phyloP scores from a whole-genome alignment of 2,329 filamentous ascomycete genomes.

The Aspergillus piperis region DNA sequence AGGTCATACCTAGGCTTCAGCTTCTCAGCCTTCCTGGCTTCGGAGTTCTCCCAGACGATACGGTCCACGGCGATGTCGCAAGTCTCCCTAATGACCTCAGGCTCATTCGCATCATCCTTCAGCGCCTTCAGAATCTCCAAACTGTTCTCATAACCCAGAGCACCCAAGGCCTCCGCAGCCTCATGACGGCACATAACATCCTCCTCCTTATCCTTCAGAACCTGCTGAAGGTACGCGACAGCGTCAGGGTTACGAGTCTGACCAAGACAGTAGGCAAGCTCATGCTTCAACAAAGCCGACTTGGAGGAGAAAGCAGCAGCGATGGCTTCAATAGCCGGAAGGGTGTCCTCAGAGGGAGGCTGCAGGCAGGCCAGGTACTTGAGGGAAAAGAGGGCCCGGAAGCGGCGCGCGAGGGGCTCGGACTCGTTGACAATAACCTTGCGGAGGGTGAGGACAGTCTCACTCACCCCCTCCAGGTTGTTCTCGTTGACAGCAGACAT shows the following conservation, averaged over 20 bases:
- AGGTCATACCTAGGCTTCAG: constrained; percentile 71
- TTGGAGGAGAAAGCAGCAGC: constrained; percentile 81
- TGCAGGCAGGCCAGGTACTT: constrained; percentile 82
- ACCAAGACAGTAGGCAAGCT: constrained; percentile 94
- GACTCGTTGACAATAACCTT: constrained; percentile 77
- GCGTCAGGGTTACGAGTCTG: constrained; percentile 80
- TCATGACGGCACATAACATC: constrained; percentile 96
- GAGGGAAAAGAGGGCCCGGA: constrained; percentile 94
- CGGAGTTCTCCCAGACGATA: constrained; percentile 88
- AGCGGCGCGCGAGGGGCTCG: constrained; percentile 81
- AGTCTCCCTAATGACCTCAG: constrained; percentile 84
- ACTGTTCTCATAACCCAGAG: constrained; percentile 73
- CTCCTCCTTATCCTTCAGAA: constrained; percentile 76
- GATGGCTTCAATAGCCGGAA: constrained; percentile 75
- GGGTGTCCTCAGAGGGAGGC: constrained; percentile 57
- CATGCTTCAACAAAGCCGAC: constrained; percentile 91
- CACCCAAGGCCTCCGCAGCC: constrained; percentile 90
- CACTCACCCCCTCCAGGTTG: constrained; percentile 13
- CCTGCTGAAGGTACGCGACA: constrained; percentile 69
- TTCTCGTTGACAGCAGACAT: constrained; percentile 38
- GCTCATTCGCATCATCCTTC: constrained; percentile 73
- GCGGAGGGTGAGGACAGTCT: constrained; percentile 53
- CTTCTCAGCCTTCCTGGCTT: constrained; percentile 70
- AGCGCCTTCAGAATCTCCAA: constrained; percentile 72
- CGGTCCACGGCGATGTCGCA: constrained; percentile 95